A percentile compares a stretch with the other conserved stretches of the same genome.
Evolutionary conservation across 192 early-diverging fungal genomes (phyloP).

Genomic region (Paraglomus occultum): DNA sequence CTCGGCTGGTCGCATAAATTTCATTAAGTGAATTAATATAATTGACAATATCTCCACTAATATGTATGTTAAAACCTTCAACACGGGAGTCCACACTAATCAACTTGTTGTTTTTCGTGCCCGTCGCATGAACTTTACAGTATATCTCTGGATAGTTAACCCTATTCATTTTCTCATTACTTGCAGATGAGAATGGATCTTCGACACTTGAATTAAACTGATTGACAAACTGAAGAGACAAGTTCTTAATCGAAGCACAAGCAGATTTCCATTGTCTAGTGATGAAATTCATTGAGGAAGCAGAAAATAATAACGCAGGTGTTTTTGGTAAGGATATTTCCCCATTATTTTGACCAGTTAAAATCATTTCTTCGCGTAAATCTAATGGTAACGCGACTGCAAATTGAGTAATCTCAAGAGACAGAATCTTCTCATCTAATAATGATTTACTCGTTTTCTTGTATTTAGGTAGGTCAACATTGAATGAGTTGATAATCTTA

Average conservation of each 20-base stretch:
- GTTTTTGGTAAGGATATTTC: conserved; percentile 36
- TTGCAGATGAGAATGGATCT: conserved; percentile 51
- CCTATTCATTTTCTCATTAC: conserved; percentile 51
- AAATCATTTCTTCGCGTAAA: conserved; percentile 37
- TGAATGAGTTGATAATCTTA: conserved; percentile 61
- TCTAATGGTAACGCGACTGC: conserved; percentile 64
- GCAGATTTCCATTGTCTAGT: conserved; percentile 60
- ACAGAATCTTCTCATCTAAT: conserved; percentile 51
- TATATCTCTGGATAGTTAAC: conserved; percentile 51
- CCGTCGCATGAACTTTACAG: conserved; percentile 46
- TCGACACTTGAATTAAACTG: conserved; percentile 59
- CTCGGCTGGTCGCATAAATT: conserved; percentile 62
- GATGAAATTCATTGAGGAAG: conserved; percentile 53
- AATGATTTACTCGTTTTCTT: conserved; percentile 52
- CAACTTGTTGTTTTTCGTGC: conserved; percentile 39
- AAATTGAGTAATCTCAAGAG: conserved; percentile 53
- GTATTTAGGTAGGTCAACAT: conserved; percentile 51
- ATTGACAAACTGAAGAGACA: conserved; percentile 68
- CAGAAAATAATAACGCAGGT: conserved; percentile 63
- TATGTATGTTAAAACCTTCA: conserved; percentile 69
- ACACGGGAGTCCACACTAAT: conserved; percentile 57
- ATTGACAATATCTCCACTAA: conserved; percentile 64
- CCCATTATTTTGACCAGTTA: not conserved
- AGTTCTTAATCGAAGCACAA: conserved; percentile 51
- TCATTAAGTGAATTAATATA: conserved; percentile 61